Base-by-base conservation (phyloP, 305 asterid genomes). In the Fraxinus paxiana region DNA sequence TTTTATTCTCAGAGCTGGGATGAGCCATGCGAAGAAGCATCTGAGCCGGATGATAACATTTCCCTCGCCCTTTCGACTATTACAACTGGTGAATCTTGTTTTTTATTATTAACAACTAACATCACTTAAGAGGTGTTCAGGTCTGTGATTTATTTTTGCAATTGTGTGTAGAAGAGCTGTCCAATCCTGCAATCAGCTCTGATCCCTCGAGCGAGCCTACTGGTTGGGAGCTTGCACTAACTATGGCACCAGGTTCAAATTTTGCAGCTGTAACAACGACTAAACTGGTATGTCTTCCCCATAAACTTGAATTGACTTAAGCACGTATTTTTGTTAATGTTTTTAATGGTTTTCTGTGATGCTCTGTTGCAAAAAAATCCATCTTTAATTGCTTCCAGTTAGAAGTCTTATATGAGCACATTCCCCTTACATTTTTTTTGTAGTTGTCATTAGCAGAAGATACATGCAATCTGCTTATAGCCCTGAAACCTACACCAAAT, bases 181-280 rank as follows among this genome's bases (percentile, higher is more conserved):
- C 87, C 38, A 48, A 76, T 79, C 34, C 83, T 22, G 34, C 85
- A 59, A 22, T 43, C 63, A 84, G 67, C 78, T 73, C 88, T 30
- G 89, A 89, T 51, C 51, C 28, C 20, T 77, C 87, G 10, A 84
- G 80, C 79, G 84, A 88, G 85, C 83, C 90, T 34, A 80, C 88
- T 71, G 77, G 90, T 79, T 91, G 93, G 97, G 96, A 93, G 82
- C 92, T 88, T 83, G 93, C 89, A 71, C 92, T 92, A 72, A 88
- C 88, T 79, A 80, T 89, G 28, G 73, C 84, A 72, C 67, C 90
- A 78, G 56, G 67, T 80, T 75, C 91, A 8, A 70, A 74, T 22
- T 56, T 80, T 9, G 81, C 65, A 46, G 79, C 84, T 67, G 74
- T 48, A 70, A 22, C 86, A 12, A 80, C 77, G 59, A 87, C 72